Evolutionary conservation across 2,329 filamentous ascomycete genomes (phyloP), one percentile per base, ranked within the genome.

Genomic region (Leptographium galeiforme): DNA sequence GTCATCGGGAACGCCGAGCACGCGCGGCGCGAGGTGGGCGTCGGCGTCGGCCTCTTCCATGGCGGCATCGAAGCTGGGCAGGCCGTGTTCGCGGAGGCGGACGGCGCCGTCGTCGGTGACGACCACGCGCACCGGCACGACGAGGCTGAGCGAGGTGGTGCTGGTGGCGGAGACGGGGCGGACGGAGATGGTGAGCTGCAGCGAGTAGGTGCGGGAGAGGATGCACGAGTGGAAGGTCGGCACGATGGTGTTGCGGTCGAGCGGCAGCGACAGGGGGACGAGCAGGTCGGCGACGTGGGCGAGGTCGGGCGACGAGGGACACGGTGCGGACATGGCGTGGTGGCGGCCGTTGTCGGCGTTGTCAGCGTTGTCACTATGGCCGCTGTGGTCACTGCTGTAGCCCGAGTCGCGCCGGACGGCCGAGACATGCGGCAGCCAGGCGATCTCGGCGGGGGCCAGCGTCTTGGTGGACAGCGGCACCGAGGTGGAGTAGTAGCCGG

Each of bases 211-310:
- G 32, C 78, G 73, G 8, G 75, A 76, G 40, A 71, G 67, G 62
- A 81, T 72, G 66, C 78, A 81, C 10, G 73, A 75, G 66, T 80
- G 75, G 61, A 81, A 81, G 6, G 75, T 76, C 0, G 78, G 78
- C 25, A 80, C 57, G 58, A 79, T 77, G 10, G 72, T 67, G 62
- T 73, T 76, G 60, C 70, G 73, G 33, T 64, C 62, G 10, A 66
- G 63, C 5, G 76, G 74, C 36, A 81, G 62, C 16, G 64, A 61
- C 55, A 81, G 66, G 1, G 77, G 76, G 1, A 81, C 61, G 44
- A 70, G 64, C 11, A 81, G 57, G 6, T 63, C 63, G 0, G 75
- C 63, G 1, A 67, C 65, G 61, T 77, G 68, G 56, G 63, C 64
- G 57, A 71, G 25, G 25, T 25, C 25, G 25, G 25, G 3, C 25